Conservation (phyloP, 1,139 yeast genomes). For the Dujonia santamariae region DNA sequence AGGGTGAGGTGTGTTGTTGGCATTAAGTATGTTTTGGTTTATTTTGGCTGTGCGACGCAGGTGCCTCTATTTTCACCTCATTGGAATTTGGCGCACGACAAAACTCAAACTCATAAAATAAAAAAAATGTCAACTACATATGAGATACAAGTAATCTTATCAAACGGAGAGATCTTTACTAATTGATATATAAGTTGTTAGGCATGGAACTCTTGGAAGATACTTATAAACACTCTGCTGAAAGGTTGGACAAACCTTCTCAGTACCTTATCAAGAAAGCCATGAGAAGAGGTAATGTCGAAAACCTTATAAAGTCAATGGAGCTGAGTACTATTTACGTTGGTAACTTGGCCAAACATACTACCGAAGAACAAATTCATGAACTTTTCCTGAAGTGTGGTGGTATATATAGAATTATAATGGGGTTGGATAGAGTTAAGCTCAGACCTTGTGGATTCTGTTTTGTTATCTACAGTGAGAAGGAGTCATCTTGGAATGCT, state of each 20-base stretch:
- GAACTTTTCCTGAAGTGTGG: conserved; percentile 85
- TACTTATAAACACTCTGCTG: conserved; percentile 50
- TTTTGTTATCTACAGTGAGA: conserved; percentile 71
- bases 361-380: conserved; percentile 90
- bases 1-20: background rate
- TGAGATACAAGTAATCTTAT: background rate
- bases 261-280: conserved; percentile 75
- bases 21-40: background rate
- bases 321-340: conserved; percentile 77
- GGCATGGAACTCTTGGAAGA: conserved; percentile 55
- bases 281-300: conserved; percentile 48
- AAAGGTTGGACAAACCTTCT: conserved; percentile 76
- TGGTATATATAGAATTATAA: conserved; percentile 68
- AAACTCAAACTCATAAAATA: background rate
- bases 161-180: background rate
- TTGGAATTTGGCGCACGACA: background rate
- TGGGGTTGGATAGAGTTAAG: conserved; percentile 90
- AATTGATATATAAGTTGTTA: no score
- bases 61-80: no score
- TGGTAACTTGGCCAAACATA: conserved; percentile 79
- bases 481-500: conserved; percentile 73
- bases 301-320: conserved; percentile 61
- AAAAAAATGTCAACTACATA: background rate
- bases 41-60: no score
- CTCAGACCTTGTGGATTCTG: conserved; percentile 96